These are phyloP conservation scores for Rutstroemia sp. DNA, from an alignment of 2,329 filamentous ascomycete genomes.

Conservation along the genomic window DNA sequence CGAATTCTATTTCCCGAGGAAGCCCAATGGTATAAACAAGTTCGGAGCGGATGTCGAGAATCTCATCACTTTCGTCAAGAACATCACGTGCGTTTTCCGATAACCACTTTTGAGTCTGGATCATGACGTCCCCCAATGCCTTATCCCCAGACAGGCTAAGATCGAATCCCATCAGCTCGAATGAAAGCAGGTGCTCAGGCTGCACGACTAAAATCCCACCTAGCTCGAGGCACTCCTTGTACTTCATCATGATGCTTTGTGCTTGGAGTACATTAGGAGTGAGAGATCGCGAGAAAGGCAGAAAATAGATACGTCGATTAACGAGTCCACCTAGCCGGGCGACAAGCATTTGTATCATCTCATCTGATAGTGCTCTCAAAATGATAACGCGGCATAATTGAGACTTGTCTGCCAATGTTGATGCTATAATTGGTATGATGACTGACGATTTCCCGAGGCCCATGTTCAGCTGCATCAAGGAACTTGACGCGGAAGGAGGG, in stretches of 20 bases:
- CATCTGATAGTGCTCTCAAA: constrained; percentile 50
- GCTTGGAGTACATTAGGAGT: constrained; percentile 30
- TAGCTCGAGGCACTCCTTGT: constrained; percentile 38
- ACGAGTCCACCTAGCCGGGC: constrained; percentile 49
- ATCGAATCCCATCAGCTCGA: constrained; percentile 57
- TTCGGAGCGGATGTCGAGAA: constrained; percentile 53
- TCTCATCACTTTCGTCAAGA: constrained; percentile 60
- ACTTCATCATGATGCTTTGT: constrained; percentile 32
- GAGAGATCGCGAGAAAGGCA: constrained; percentile 51
- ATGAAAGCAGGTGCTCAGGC: constrained; percentile 57
- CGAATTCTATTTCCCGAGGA: constrained; percentile 42
- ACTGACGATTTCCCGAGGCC: constrained; percentile 64
- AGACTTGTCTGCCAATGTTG: constrained; percentile 42
- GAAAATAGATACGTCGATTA: constrained; percentile 43
- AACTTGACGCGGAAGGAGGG: constrained; percentile 35
- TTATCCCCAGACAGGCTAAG: constrained; percentile 30
- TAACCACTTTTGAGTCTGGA: constrained; percentile 39
- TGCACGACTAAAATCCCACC: constrained; percentile 53
- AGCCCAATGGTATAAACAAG: constrained; percentile 55
- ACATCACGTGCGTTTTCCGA: constrained; percentile 43
- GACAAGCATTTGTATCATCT: constrained; percentile 52
- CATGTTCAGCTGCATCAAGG: constrained; percentile 63
- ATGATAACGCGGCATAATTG: constrained; percentile 52
- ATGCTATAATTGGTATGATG: constrained; percentile 57
- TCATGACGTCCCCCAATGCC: constrained; percentile 30